Base-by-base conservation (phyloP, 164 flowering plant species). In the Tinospora cordifolia region DNA sequence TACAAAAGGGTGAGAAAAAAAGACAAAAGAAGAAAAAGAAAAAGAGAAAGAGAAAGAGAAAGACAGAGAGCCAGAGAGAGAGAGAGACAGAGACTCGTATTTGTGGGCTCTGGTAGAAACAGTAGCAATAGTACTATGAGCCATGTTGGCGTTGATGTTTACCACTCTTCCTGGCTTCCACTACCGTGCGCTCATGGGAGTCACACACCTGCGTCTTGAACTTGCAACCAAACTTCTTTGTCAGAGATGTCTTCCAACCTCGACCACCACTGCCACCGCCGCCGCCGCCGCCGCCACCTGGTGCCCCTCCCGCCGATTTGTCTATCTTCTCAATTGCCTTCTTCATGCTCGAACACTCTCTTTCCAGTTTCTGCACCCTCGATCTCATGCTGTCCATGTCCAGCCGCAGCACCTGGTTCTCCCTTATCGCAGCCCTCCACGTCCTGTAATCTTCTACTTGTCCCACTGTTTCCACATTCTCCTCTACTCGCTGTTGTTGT, bases 131-230 rank as follows among this genome's bases (percentile, higher is more conserved):
- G 11, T 2, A 44, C 24, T 36, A 63, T 36, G 39, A 24, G 58
- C 66, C 62, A 3, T 49, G 19, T 69, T 74, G 68, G 22, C 71
- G 63, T 4, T 69, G 70, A 59, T 71, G 74, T 65, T 77, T 65
- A 19, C 59, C 72, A 19, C 59, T 72, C 65, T 76, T 87, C 67
- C 64, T 71, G 19, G 82, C 62, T n/a, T 87, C 87, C 24, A 84
- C 86, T 10, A 85, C 90, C 49, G 87, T 77, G 62, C 84, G 74
- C 66, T 90, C 88, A 24, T 90, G 98, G 6, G 97, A 94, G 79
- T 94, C 98, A 70, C 98, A 89, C 8, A 94, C 98, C 71, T 94
- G 98, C 1, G 93, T 88, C 84, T 89, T 92, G 79, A 91, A 94
- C 77, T 90, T 94, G 40, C 98, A 94, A 69, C 98, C 92, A 22